Percentiles rank a stretch among this genome's conserved stretches.
Evolutionary conservation across 2,329 filamentous ascomycete species (phyloP).

Genomic region (Monosporascus ibericus): DNA sequence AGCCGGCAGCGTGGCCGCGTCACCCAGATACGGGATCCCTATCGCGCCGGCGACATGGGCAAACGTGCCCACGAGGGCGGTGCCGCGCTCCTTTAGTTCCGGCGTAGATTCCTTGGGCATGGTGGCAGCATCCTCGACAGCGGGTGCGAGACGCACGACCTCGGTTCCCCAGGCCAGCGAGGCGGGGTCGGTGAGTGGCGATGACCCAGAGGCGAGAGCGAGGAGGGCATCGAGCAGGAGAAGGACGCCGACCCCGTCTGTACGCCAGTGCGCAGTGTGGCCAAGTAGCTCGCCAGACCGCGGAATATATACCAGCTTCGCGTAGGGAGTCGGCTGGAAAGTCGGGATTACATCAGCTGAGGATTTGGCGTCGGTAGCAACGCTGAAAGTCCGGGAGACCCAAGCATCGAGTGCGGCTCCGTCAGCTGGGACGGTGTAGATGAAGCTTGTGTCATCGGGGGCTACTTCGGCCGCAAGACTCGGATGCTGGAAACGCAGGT

Average conservation of each 20-base stretch:
- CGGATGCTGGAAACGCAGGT: slow-evolving; percentile 15
- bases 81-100: slow-evolving; percentile 11
- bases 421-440: slow-evolving; percentile 13
- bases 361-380: slow-evolving; percentile 9
- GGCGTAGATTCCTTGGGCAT: slow-evolving; percentile 8
- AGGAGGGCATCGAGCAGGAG: slow-evolving; percentile 21
- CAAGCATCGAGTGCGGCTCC: slow-evolving; percentile 10
- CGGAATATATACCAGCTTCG: slow-evolving; percentile 14
- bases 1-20: slow-evolving; percentile 10
- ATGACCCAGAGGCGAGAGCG: slow-evolving; percentile 7
- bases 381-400: slow-evolving; percentile 13
- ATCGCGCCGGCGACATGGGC: slow-evolving; percentile 13
- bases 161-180: slow-evolving; percentile 23
- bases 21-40: slow-evolving; percentile 15
- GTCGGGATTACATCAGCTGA: slow-evolving; percentile 14
- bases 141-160: slow-evolving; percentile 11
- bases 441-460: slow-evolving; percentile 7
- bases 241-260: slow-evolving; percentile 21
- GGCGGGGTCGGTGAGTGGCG: slow-evolving; percentile 12
- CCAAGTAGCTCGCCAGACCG: slow-evolving; percentile 8
- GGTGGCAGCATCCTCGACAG: slow-evolving; percentile 17
- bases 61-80: slow-evolving; percentile 11
- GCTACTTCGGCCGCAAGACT: slow-evolving; percentile 12
- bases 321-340: slow-evolving; percentile 13
- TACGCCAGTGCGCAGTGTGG: slow-evolving; percentile 24